Base-by-base conservation (phyloP, 331 rosid genomes). In the Malus hybrid region DNA sequence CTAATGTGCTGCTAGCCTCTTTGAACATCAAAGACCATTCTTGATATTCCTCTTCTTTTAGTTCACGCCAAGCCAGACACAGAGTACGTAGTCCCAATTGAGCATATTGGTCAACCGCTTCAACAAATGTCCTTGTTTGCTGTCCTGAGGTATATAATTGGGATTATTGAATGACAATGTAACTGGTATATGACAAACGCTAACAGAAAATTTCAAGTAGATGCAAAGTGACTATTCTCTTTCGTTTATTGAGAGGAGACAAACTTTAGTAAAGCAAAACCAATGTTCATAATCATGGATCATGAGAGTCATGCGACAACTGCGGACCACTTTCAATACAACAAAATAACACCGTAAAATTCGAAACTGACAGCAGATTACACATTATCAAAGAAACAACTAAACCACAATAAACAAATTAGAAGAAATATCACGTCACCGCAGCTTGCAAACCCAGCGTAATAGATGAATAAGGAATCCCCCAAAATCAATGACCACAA, bases 1-100 rank as follows among this genome's bases (percentile, higher is more conserved):
- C 90, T 87, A 95, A 83, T 77, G 93, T 89, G 89, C 92, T 92
- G 75, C 86, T 92, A 71, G 98, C 99, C 85, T 92, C 99, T 69
- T 95, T 95, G 83, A 86, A 95, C 96, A 90, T 87, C 85, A 85
- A 83, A 76, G 98, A 91, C 99, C 98, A 95, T 85, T 90, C 96
- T 79, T 15, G 84, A 80, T 90, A 92, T 81, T 95, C 98, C 48
- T 92, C 96, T 85, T 82, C 96, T 73, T 76, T 86, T 55, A 95
- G 79, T 77, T 92, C 93, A 78, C 98, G 93, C 93, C 98, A 92
- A 62, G 97, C 99, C 69, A 95, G 73, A 87, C 99, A 95, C 52
- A 95, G 84, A 0, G 99, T 95, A 56, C 99, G 97, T 63, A 95
- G 80, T 65, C 99, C 99, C 84, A 95, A 72, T 81, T 95, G 99